Evolutionary conservation across 305 asterid species (phyloP).

Genomic region (Fraxinus floribunda): DNA sequence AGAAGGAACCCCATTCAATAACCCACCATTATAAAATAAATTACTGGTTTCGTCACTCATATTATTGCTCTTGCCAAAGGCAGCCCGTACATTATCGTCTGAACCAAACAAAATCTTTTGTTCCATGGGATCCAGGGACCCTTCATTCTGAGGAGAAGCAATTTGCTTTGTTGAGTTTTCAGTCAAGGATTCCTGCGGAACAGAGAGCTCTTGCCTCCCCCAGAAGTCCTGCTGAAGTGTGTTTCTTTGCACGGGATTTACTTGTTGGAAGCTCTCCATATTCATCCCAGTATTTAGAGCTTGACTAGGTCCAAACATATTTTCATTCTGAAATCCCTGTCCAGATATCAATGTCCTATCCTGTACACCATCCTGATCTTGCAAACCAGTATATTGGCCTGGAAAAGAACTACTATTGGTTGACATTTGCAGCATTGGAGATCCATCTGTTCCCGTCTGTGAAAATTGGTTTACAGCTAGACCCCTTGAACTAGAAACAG

Average conservation of each 20-base stretch:
- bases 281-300: conserved; percentile 31
- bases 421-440: conserved; percentile 48
- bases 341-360: conserved; percentile 44
- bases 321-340: conserved; percentile 52
- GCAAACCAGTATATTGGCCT: conserved; percentile 34
- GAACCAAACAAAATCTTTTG: conserved; percentile 86
- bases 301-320: conserved; percentile 44
- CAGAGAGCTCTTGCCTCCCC: conserved; percentile 44
- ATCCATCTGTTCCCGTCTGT: conserved; percentile 46
- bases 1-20: conserved; percentile 50
- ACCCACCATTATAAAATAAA: conserved; percentile 47
- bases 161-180: conserved; percentile 36
- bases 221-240: conserved; percentile 36
- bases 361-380: conserved; percentile 46
- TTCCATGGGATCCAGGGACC: conserved; percentile 77
- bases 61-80: conserved; percentile 58
- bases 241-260: conserved; percentile 44
- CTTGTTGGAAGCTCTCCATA: conserved; percentile 48
- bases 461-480: conserved; percentile 51
- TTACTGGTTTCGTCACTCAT: conserved; percentile 50
- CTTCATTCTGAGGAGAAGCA: conserved; percentile 51
- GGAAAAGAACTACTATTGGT: conserved; percentile 48
- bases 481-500: conserved; percentile 72
- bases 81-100: conserved; percentile 76
- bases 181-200: conserved; percentile 40